Evolutionary conservation across 768 basidiomycete genomes (phyloP).

Genomic region (Boletellus sp.): DNA sequence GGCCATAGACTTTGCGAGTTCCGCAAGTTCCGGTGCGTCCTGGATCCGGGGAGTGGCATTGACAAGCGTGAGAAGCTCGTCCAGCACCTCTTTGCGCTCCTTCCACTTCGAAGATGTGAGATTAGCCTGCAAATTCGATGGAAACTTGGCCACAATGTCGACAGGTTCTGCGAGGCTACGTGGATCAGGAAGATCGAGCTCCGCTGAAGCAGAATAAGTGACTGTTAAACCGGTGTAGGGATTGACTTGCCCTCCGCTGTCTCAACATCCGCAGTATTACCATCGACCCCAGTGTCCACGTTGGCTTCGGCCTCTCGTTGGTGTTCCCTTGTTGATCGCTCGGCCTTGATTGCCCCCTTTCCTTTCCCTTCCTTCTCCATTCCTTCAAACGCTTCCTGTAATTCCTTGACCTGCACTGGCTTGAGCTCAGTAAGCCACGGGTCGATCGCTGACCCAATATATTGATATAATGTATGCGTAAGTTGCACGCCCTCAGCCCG

Average conservation of each 20-base stretch:
- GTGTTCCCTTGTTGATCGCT: constrained; percentile 71
- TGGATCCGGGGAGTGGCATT: constrained; percentile 70
- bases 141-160: constrained; percentile 72
- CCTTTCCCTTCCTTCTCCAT: constrained; percentile 86
- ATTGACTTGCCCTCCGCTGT: constrained; percentile 46
- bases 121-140: constrained; percentile 65
- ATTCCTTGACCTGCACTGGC: constrained; percentile 93
- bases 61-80: constrained; percentile 72
- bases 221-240: neutral
- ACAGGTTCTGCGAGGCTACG: constrained; percentile 77
- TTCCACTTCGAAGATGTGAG: constrained; percentile 97
- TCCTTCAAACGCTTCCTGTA: constrained; percentile 84
- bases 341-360: constrained; percentile 75
- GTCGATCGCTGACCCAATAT: constrained; percentile 79
- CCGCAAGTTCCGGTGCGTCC: constrained; percentile 73
- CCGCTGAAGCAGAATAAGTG: constrained; percentile 29
- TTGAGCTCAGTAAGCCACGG: constrained; percentile 87
- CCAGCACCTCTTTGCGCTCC: constrained; percentile 88
- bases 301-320: constrained; percentile 65
- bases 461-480: constrained; percentile 75
- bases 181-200: constrained; percentile 64
- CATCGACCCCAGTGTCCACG: constrained; percentile 34
- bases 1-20: constrained; percentile 74
- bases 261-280: constrained; percentile 42
- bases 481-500: constrained; percentile 86